Evolutionary conservation across 768 basidiomycete species (phyloP), one percentile per base, ranked within the genome.

Genomic region (Dentipellis sp.): DNA sequence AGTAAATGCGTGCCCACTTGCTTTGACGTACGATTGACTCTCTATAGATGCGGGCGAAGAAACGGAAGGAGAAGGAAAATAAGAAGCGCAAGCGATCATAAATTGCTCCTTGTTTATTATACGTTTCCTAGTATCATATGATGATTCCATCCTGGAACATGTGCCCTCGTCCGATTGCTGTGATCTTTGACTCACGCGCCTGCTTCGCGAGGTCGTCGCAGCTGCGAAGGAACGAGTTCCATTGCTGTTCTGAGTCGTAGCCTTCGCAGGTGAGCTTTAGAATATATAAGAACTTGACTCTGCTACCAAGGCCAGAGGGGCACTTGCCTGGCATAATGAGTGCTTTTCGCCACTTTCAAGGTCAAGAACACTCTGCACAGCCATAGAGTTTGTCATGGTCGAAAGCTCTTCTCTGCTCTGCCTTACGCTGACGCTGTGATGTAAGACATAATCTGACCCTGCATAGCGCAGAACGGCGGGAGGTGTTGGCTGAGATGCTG

Each of bases 1-100:
- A 37, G 78, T 42, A 40, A 46, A 6, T 50, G 54, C 45, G 56
- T 50, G 50, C 56, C 23, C 45, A 3, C 52, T 38, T 42, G 52
- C 49, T 11, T 37, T 55, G 45, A 10, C 47, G 37, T 29, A n/a
- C 61, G 39, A 61, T 53, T 61, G 35, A 52, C 52, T 21, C 53
- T 39, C 57, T 37, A 50, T 62, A 95, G 90, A 70, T 89, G n/a
- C 83, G 91, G 34, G 91, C 91, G 3, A 78, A 82, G 68, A 94
- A 90, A 72, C 78, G 88, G 52, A 81, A 74, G 66, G 90, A 89
- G 56, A 92, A 88, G 68, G 81, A 82, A 14, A 79, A 72, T 59
- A 86, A 85, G 69, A 83, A 79, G 67, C 75, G 80, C 52, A 77
- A 72, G 62, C 76, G 71, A 61, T 64, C 68, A 48, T 76, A 68